These are phyloP conservation scores for Moesziomyces aphidis DNA, from an alignment of 1,284 basidiomycete genomes.

Conservation along the genomic window DNA sequence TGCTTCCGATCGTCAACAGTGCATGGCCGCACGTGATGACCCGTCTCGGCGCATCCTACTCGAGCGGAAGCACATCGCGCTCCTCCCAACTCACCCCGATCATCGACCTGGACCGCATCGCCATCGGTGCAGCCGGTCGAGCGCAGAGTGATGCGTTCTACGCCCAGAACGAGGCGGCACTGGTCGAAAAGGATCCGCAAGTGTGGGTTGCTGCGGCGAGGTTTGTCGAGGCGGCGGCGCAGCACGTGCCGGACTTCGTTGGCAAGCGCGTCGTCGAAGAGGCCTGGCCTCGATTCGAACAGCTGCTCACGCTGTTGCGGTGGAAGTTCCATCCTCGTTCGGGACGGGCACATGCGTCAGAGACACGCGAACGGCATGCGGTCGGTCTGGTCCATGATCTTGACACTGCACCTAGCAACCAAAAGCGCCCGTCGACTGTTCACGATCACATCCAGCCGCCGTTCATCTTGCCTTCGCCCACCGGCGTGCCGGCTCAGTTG, in stretches of 20 bases:
- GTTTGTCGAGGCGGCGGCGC: conserved; percentile 40
- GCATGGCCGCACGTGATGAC: conserved; percentile 63
- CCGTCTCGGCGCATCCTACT: conserved; percentile 48
- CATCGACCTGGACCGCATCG: conserved; percentile 18
- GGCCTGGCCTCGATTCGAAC: conserved; percentile 57
- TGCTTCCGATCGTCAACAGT: conserved; percentile 57
- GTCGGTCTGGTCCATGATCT: conserved; percentile 4
- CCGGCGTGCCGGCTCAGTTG: conserved; percentile 22
- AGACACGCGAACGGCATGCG: neutral
- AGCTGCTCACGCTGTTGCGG: conserved; percentile 32
- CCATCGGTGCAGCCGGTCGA: neutral
- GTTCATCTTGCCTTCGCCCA: conserved; percentile 26
- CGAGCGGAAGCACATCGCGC: conserved; percentile 3
- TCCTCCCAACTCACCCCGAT: conserved; percentile 13
- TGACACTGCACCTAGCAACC: neutral
- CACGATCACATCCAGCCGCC: conserved; percentile 10
- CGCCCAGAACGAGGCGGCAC: conserved; percentile 10
- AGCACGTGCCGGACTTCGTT: conserved; percentile 49
- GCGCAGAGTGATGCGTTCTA: conserved; percentile 6
- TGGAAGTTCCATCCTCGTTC: conserved; percentile 29
- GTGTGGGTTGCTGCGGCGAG: conserved; percentile 56
- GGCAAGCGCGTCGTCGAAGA: conserved; percentile 52
- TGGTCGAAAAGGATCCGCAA: conserved; percentile 45
- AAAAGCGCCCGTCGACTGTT: neutral
- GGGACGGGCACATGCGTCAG: neutral